Evolutionary conservation across 2,329 filamentous ascomycete genomes (phyloP).

Genomic region (Purpureocillium takamizusanense): DNA sequence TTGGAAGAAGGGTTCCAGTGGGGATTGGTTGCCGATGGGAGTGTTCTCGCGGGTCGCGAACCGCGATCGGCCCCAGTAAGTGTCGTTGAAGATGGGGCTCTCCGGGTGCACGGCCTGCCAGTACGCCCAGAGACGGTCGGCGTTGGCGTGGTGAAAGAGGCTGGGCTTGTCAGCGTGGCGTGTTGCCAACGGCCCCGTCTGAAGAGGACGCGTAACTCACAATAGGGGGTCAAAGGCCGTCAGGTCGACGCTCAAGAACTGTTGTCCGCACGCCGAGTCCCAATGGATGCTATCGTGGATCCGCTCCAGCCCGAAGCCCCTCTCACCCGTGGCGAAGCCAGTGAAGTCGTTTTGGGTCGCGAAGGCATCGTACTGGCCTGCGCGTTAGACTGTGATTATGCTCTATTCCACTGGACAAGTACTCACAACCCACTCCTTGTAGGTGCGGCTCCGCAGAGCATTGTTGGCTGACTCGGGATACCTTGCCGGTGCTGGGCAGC

Average conservation of each 20-base stretch:
- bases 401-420: too few relatives aligned
- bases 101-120: constrained; percentile 35
- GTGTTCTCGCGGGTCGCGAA: constrained; percentile 32
- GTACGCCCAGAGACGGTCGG: constrained; percentile 56
- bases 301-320: constrained; percentile 31
- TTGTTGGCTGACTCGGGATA: constrained; percentile 30
- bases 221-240: constrained; percentile 38
- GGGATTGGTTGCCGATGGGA: constrained; percentile 31
- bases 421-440: constrained; percentile 33
- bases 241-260: constrained; percentile 30
- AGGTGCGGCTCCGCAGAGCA: constrained; percentile 18
- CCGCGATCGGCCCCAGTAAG: constrained; percentile 23
- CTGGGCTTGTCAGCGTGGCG: too few relatives aligned
- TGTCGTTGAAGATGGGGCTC: constrained; percentile 22
- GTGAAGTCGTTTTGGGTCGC: constrained; percentile 25
- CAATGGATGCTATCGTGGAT: constrained; percentile 34
- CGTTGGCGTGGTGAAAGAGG: constrained; percentile 44
- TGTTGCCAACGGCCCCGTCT: too few relatives aligned
- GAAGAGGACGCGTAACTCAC: constrained; percentile 16
- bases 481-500: constrained; percentile 26
- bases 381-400: too few relatives aligned
- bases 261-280: constrained; percentile 28
- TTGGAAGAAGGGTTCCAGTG: constrained; percentile 41
- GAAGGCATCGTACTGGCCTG: constrained; percentile 29
- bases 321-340: constrained; percentile 22